phyloP scores from a whole-genome alignment of 768 basidiomycete genomes.

The Boletus patriciae region DNA sequence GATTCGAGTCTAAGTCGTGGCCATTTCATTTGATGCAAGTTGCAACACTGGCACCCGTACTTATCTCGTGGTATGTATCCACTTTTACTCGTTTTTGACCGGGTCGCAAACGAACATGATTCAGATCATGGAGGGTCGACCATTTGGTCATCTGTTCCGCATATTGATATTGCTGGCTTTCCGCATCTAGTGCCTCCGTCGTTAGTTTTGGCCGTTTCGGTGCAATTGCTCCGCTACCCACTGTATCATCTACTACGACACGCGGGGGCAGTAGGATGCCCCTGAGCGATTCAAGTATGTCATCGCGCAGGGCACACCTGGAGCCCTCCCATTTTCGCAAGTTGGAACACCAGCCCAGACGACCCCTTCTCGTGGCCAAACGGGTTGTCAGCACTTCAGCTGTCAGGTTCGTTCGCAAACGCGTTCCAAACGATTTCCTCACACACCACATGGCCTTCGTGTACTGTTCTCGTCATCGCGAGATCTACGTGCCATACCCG shows the following conservation, averaged over 20 bases:
- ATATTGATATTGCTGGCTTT: too few relatives aligned
- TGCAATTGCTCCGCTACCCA: too few relatives aligned
- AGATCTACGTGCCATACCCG: too few relatives aligned
- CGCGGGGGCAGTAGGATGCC: too few relatives aligned
- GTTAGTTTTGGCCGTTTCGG: too few relatives aligned
- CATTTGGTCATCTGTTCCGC: neutral
- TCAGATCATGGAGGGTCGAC: neutral
- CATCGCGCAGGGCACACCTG: neutral
- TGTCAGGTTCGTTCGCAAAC: neutral
- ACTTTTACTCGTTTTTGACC: too few relatives aligned
- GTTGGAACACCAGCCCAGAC: neutral
- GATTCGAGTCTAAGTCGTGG: too few relatives aligned
- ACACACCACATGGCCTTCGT: too few relatives aligned
- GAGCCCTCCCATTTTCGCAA: neutral
- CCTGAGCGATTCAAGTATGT: too few relatives aligned
- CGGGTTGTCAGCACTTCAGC: neutral
- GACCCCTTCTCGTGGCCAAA: neutral
- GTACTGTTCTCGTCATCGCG: constrained; percentile 1
- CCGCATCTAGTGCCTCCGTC: too few relatives aligned
- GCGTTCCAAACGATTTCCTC: neutral
- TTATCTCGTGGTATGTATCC: too few relatives aligned
- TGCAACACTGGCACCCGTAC: neutral
- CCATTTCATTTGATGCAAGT: neutral
- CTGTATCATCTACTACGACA: too few relatives aligned
- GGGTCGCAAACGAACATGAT: neutral